These are phyloP conservation scores for Aspergillus ellipticus DNA, from an alignment of 495 filamentous ascomycete species.

Conservation along the genomic window DNA sequence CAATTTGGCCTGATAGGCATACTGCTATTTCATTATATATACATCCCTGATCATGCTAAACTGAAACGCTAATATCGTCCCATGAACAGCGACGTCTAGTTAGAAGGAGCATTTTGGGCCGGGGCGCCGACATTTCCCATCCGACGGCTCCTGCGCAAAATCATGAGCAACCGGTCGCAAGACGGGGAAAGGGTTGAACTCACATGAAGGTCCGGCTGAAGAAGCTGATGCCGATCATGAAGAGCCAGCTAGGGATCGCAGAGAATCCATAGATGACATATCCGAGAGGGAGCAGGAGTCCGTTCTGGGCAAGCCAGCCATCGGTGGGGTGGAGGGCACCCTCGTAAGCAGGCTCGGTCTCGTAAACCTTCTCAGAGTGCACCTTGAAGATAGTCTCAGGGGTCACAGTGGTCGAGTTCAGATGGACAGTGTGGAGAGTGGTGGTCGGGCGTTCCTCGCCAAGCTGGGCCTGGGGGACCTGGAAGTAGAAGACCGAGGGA, in stretches of 20 bases:
- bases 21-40: constrained; percentile 28
- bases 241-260: constrained; percentile 62
- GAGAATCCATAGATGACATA: constrained; percentile 61
- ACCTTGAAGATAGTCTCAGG: constrained; percentile 60
- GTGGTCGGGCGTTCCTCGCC: constrained; percentile 38
- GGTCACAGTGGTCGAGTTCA: constrained; percentile 65
- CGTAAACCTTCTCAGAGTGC: constrained; percentile 58
- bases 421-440: constrained; percentile 52
- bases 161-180: constrained; percentile 15
- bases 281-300: constrained; percentile 61
- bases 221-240: constrained; percentile 80
- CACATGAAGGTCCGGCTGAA: constrained; percentile 83
- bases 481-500: constrained; percentile 68
- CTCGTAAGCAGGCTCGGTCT: constrained; percentile 55
- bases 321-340: constrained; percentile 79
- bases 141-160: constrained; percentile 35
- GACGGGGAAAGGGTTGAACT: constrained; percentile 34
- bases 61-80: constrained; percentile 12
- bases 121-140: constrained; percentile 29
- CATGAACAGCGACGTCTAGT: constrained; percentile 18
- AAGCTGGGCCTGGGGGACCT: constrained; percentile 57
- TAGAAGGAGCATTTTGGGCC: constrained; percentile 22
- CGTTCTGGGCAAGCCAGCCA: constrained; percentile 62
- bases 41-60: constrained; percentile 23
- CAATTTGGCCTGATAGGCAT: constrained; percentile 14